Conservation (phyloP, 352 stramenopile genomes). For the Thraustochytrium striatum region DNA sequence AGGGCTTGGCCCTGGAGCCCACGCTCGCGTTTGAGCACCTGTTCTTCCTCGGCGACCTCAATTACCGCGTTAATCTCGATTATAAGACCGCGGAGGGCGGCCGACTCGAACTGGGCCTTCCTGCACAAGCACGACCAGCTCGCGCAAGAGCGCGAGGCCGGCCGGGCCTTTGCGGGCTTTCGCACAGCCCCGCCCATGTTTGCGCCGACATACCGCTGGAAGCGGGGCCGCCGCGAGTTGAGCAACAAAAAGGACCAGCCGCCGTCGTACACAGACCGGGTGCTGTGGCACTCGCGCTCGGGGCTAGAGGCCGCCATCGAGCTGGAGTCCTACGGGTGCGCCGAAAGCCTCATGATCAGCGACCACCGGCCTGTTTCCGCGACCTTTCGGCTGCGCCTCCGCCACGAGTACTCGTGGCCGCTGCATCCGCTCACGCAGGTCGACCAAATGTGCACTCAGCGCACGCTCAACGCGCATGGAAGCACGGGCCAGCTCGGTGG, state of each 20-base stretch:
- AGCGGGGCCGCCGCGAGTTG: constrained; percentile 22
- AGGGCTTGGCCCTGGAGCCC: constrained; percentile 28
- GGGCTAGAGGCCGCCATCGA: constrained; percentile 20
- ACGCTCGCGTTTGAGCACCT: constrained; percentile 70
- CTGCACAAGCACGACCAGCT: constrained; percentile 87
- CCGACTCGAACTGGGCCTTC: constrained; percentile 64
- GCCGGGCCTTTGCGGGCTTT: constrained; percentile 72
- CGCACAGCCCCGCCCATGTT: constrained; percentile 60
- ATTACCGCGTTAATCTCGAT: constrained; percentile 87
- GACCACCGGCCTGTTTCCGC: constrained; percentile 48
- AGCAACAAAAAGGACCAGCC: constrained; percentile 51
- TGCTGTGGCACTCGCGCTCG: constrained; percentile 25
- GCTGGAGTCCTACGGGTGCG: constrained; percentile 35
- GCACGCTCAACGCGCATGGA: background rate
- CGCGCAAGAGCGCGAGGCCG: constrained; percentile 4
- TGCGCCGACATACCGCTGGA: constrained; percentile 58
- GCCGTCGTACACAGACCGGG: constrained; percentile 51
- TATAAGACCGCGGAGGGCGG: constrained; percentile 75
- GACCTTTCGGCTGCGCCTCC: constrained; percentile 9
- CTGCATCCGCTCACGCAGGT: constrained; percentile 23
- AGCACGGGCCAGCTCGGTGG: background rate
- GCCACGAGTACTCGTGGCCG: constrained; percentile 33
- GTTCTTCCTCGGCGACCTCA: constrained; percentile 89
- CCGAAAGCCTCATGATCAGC: constrained; percentile 18
- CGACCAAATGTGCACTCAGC: constrained; percentile 7